These are phyloP conservation scores for Globisporangium uncinulatum DNA, from an alignment of 352 stramenopile species.

Conservation along the genomic window DNA sequence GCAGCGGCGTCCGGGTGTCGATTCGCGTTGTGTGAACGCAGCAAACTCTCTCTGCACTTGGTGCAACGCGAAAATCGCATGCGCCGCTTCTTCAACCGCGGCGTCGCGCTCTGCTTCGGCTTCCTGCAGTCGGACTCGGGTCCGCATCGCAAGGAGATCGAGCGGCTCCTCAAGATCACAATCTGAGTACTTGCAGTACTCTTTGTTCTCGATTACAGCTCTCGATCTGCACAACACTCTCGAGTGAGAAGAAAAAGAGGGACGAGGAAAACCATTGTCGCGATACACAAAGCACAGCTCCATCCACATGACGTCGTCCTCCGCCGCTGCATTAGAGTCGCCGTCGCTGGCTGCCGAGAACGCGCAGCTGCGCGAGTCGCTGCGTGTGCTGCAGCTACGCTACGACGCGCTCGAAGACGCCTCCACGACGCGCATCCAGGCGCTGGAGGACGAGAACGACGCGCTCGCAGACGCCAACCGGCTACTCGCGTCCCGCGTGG, in stretches of 20 bases:
- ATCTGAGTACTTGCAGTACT: too few species aligned
- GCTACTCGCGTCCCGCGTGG: slow-evolving; percentile 50
- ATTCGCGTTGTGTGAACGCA: background rate
- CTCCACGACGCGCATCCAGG: slow-evolving; percentile 36
- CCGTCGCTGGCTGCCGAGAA: slow-evolving; percentile 30
- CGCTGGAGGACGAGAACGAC: slow-evolving; percentile 70
- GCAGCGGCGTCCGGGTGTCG: background rate
- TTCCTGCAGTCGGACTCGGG: background rate
- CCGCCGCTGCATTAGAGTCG: too few species aligned
- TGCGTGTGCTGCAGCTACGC: slow-evolving; percentile 41
- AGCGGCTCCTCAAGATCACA: too few species aligned
- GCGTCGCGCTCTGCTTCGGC: slow-evolving; percentile 25
- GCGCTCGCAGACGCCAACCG: slow-evolving; percentile 68
- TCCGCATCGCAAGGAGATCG: too few species aligned
- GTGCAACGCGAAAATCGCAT: slow-evolving; percentile 13
- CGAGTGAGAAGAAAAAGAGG: too few species aligned
- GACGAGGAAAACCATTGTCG: too few species aligned
- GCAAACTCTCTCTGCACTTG: slow-evolving; percentile 4
- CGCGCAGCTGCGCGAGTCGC: slow-evolving; percentile 29
- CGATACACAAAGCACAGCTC: too few species aligned
- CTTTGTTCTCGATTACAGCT: too few species aligned
- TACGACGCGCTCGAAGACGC: slow-evolving; percentile 35
- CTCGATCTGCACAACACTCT: too few species aligned
- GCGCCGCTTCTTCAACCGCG: slow-evolving; percentile 25
- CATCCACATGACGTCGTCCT: too few species aligned